Evolutionary conservation across 2,329 filamentous ascomycete species (phyloP).

Genomic region (Botrytis deweyae): DNA sequence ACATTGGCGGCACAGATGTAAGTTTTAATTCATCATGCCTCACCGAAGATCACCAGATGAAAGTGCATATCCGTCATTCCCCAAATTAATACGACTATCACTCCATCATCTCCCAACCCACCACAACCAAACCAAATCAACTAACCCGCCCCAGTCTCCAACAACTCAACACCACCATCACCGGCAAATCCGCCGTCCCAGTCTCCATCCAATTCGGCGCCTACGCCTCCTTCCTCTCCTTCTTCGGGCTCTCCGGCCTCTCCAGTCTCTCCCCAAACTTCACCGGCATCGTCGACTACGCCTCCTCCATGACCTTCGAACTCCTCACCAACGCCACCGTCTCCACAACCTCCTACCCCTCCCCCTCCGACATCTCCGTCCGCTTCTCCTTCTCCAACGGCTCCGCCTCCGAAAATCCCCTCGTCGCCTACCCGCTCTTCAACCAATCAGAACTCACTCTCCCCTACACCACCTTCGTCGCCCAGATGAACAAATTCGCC

Average conservation of each 20-base stretch:
- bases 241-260: slow-evolving; percentile 60
- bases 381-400: slow-evolving; percentile 64
- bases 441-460: slow-evolving; percentile 56
- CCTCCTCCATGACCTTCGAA: slow-evolving; percentile 79
- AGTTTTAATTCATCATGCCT: background rate
- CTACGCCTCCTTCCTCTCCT: slow-evolving; percentile 61
- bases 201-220: slow-evolving; percentile 59
- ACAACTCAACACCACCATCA: slow-evolving; percentile 53
- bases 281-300: slow-evolving; percentile 78
- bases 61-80: background rate
- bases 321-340: slow-evolving; percentile 56
- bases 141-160: slow-evolving; percentile 38
- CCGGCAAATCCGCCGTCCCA: slow-evolving; percentile 44
- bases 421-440: slow-evolving; percentile 56
- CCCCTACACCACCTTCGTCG: slow-evolving; percentile 67
- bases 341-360: slow-evolving; percentile 48
- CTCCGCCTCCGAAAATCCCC: slow-evolving; percentile 46
- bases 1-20: slow-evolving; percentile 56
- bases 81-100: background rate
- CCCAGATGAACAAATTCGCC: slow-evolving; percentile 63
- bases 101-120: background rate
- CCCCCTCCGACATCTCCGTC: slow-evolving; percentile 50
- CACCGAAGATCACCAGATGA: background rate
- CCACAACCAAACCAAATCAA: background rate
- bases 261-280: slow-evolving; percentile 59